Percentiles rank a stretch among this genome's conserved stretches.
These are phyloP conservation scores for Coemansia sp. DNA, from an alignment of 192 early-diverging fungal species.

Conservation along the genomic window DNA sequence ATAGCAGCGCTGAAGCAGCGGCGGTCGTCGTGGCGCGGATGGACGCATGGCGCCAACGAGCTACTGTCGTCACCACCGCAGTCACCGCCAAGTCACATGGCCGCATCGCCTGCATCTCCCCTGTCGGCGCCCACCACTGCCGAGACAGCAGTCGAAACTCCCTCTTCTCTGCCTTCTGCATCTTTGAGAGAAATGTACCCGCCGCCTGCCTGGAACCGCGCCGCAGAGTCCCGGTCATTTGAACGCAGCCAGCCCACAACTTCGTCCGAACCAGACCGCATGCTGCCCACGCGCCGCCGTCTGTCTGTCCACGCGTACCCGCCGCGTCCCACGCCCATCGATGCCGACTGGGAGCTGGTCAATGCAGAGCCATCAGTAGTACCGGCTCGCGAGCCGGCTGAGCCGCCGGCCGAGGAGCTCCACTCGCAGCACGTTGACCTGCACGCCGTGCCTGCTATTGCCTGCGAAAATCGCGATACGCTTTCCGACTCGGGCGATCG, in stretches of 20 bases:
- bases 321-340: slow-evolving; percentile 39
- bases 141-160: background rate
- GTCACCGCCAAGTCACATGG: slow-evolving; percentile 11
- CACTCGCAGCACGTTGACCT: slow-evolving; percentile 1
- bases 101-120: background rate
- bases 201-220: slow-evolving; percentile 17
- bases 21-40: slow-evolving; percentile 53
- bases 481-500: background rate
- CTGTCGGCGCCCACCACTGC: slow-evolving; percentile 4
- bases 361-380: background rate
- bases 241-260: slow-evolving; percentile 9
- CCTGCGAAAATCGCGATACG: background rate
- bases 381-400: background rate
- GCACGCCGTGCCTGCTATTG: slow-evolving; percentile 2
- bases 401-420: slow-evolving; percentile 3
- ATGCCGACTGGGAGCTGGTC: slow-evolving; percentile 39
- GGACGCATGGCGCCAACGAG: slow-evolving; percentile 11
- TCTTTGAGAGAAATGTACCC: slow-evolving; percentile 24
- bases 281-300: slow-evolving; percentile 8
- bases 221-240: background rate
- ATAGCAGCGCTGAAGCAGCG: slow-evolving; percentile 38
- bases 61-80: slow-evolving; percentile 29
- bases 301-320: slow-evolving; percentile 26
- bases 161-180: background rate
- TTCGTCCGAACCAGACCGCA: background rate